Percentiles rank a stretch among this genome's conserved stretches.
These are phyloP conservation scores for Microcera coccophila DNA, from an alignment of 2,329 filamentous ascomycete genomes.

Conservation along the genomic window DNA sequence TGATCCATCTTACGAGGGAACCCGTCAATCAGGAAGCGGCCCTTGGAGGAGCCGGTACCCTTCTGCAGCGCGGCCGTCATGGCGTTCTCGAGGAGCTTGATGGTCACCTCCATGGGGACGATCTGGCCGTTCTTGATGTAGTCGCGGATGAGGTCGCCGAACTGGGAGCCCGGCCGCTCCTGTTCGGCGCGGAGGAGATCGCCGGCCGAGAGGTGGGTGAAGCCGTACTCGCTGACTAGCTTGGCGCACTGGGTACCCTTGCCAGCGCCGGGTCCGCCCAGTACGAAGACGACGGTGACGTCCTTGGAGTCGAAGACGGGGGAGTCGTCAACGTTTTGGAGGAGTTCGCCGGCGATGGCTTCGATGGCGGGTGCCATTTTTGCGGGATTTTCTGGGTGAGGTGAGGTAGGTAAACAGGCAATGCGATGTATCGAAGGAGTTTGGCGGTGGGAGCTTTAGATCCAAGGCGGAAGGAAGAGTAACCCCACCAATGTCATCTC, in stretches of 20 bases:
- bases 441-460: too few relatives aligned
- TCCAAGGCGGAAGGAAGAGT: too few relatives aligned
- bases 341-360: constrained; percentile 27
- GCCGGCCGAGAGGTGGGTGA: constrained; percentile 89
- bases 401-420: not conserved
- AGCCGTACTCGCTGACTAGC: constrained; percentile 81
- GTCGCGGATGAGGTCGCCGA: constrained; percentile 85
- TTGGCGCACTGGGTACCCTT: constrained; percentile 95
- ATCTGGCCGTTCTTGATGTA: constrained; percentile 95
- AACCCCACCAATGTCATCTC: too few relatives aligned
- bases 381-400: not conserved
- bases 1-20: constrained; percentile 98
- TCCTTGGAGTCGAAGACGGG: constrained; percentile 72
- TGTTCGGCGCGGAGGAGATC: constrained; percentile 94
- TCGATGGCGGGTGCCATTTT: not conserved
- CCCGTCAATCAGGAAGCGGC: constrained; percentile 73
- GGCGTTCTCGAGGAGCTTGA: constrained; percentile 88
- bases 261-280: constrained; percentile 90
- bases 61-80: constrained; percentile 68
- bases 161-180: constrained; percentile 77
- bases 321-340: constrained; percentile 39
- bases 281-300: constrained; percentile 93
- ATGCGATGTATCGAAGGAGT: not conserved
- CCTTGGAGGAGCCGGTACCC: constrained; percentile 46
- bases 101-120: constrained; percentile 98